Base-by-base conservation (phyloP, 768 basidiomycete species). In the Russula olivacea region DNA sequence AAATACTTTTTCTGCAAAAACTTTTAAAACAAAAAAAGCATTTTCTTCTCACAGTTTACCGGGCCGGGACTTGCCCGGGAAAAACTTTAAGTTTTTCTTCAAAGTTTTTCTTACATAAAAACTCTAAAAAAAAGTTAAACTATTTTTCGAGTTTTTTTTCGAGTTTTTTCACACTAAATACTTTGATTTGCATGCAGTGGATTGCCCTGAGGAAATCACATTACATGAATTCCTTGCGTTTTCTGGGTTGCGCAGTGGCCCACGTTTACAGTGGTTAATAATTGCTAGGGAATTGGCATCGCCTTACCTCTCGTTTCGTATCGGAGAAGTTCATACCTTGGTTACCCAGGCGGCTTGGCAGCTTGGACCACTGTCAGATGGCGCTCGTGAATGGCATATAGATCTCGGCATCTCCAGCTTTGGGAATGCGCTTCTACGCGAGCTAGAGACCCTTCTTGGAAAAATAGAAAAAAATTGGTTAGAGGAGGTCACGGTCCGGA, bases 161-260 rank as follows among this genome's bases (percentile, higher is more conserved):
- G n/a, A n/a, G n/a, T n/a, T n/a, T n/a, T n/a, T n/a, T n/a, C n/a
- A n/a, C n/a, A n/a, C n/a, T n/a, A n/a, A n/a, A n/a, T n/a, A n/a
- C n/a, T n/a, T n/a, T n/a, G n/a, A n/a, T n/a, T n/a, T n/a, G n/a
- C n/a, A n/a, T n/a, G n/a, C n/a, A n/a, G n/a, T n/a, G n/a, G n/a
- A 72, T 12, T 82, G 80, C 59, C 77, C 76, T 8, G 45, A 48
- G 21, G 71, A 76, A 4, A 70, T 83, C 28, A 74, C 66, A 12
- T 63, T 80, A 1, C 79, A 83, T 32, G 82, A 83, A 61, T 79
- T 73, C 32, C 71, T 77, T 12, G 73, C 78, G 0, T 83, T 82
- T 50, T 77, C 75, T n/a, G 71, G 73, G 53, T 61, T 83, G 32
- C 78, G 83, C 9, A 75, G 77, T 47, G 82, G 82, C 0, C 61